Base-by-base conservation (phyloP, 2,329 filamentous ascomycete genomes). In the Aureobasidium sp. region DNA sequence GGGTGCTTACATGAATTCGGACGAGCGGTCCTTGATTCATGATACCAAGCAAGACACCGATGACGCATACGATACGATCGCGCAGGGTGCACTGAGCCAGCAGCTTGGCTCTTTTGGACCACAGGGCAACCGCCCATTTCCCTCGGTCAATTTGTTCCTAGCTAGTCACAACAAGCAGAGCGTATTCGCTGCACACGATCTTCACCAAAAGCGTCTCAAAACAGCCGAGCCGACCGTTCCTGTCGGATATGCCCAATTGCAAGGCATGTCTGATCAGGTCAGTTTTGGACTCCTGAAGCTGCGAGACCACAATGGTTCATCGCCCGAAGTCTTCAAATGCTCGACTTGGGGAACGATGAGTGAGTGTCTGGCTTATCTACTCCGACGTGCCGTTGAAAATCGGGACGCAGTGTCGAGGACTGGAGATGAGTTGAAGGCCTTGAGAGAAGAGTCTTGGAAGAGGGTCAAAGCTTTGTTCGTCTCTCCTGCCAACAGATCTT, bases 1-100 rank as follows among this genome's bases (percentile, higher is more conserved):
- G 7, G 81, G 81, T 12, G 81, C 80, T 15, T 82, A 83, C 66
- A 77, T 83, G 63, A 75, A 75, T 62, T 78, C 74, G 20, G 81
- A 82, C 62, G 72, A 63, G n/a, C 59, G 69, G 20, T 63, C 65
- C 10, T 44, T 63, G n/a, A 70, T 70, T 26, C 68, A 69, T 39
- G 66, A 69, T 46, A 70, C 68, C 10, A 70, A 70, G 55, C 63
- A 64, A n/a, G 65, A 70, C 29, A 70, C 69, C 3, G 68, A 70
- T 50, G 63, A 62, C 12, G 67, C 64, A 3, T 70, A 69, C 63
- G 67, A 70, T 56, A 62, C 63, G n/a, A 67, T 69, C 27, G 68
- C 65, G 4, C 64, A 59, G 0, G 66, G 68, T 39, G 63, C 68
- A 7, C 64, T 70, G 3, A 62, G 59, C 15, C 65, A 65, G 41